These are phyloP conservation scores for Hypoxylon sp. DNA, from an alignment of 2,329 filamentous ascomycete genomes.

Conservation along the genomic window DNA sequence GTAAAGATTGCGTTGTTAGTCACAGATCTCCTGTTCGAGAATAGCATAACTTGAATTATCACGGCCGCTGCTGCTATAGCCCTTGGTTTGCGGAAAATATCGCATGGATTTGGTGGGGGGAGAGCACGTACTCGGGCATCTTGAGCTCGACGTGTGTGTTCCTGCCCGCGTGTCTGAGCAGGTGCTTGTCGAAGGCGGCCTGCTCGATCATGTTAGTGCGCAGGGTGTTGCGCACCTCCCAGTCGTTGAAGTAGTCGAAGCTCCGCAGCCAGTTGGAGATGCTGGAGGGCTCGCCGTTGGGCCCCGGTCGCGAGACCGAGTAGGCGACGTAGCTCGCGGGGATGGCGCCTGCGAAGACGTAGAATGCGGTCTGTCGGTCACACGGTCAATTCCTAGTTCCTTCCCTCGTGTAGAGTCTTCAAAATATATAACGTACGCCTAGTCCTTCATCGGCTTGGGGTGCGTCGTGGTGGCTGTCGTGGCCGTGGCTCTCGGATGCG, in stretches of 20 bases:
- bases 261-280: conserved; percentile 63
- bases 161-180: conserved; percentile 64
- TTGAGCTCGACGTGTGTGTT: conserved; percentile 66
- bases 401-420: background rate
- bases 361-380: conserved; percentile 63
- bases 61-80: background rate
- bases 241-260: conserved; percentile 64
- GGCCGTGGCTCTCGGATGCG: conserved; percentile 60
- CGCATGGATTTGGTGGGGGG: conserved; percentile 10
- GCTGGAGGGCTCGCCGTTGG: conserved; percentile 65
- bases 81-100: background rate
- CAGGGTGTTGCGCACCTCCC: conserved; percentile 67
- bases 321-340: conserved; percentile 63
- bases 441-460: conserved; percentile 66
- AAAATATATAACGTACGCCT: conserved; percentile 63
- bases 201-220: conserved; percentile 68
- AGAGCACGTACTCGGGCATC: conserved; percentile 69
- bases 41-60: too few relatives aligned
- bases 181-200: conserved; percentile 70
- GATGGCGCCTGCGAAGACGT: conserved; percentile 62
- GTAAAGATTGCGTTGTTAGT: conserved; percentile 16
- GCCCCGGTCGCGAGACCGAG: conserved; percentile 63
- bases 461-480: conserved; percentile 54
- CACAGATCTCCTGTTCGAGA: background rate
- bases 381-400: conserved; percentile 21